Evolutionary conservation across 2,329 filamentous ascomycete genomes (phyloP).

Genomic region (Aspergillus sp.): DNA sequence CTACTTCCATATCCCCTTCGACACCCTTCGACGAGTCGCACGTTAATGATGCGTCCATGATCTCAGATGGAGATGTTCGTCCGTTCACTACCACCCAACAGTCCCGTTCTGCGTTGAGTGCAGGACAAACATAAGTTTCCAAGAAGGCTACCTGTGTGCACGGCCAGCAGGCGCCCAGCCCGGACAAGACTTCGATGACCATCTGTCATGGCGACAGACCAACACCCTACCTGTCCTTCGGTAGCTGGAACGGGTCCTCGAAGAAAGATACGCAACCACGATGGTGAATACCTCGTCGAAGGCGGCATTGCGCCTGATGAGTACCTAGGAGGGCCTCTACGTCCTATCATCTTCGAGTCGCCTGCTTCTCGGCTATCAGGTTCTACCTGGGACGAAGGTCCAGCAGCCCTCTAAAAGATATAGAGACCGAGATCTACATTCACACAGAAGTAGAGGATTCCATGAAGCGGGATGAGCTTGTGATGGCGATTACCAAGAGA

Average conservation of each 20-base stretch:
- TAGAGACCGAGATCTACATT: slow-evolving; percentile 1
- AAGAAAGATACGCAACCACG: background rate
- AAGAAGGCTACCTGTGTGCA: background rate
- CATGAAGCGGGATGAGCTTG: slow-evolving; percentile 6
- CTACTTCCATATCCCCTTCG: too few species aligned
- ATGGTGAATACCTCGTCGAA: slow-evolving; percentile 3
- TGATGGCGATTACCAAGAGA: background rate
- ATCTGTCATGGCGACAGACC: background rate
- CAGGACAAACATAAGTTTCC: background rate
- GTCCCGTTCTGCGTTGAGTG: background rate
- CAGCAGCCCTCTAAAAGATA: background rate
- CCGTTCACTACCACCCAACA: background rate
- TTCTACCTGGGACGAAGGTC: background rate
- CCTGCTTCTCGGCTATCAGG: background rate
- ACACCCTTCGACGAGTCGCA: too few species aligned
- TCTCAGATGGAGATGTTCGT: too few species aligned
- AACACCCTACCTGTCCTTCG: background rate
- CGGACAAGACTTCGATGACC: background rate
- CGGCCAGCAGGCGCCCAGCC: background rate
- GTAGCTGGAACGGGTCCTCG: background rate
- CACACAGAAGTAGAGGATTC: background rate
- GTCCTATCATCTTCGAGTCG: background rate
- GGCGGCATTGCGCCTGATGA: slow-evolving; percentile 1
- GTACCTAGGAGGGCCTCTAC: background rate
- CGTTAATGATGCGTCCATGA: too few species aligned